These are phyloP conservation scores for Zygotorulaspora sp. DNA, from an alignment of 805 yeast species.

Conservation along the genomic window DNA sequence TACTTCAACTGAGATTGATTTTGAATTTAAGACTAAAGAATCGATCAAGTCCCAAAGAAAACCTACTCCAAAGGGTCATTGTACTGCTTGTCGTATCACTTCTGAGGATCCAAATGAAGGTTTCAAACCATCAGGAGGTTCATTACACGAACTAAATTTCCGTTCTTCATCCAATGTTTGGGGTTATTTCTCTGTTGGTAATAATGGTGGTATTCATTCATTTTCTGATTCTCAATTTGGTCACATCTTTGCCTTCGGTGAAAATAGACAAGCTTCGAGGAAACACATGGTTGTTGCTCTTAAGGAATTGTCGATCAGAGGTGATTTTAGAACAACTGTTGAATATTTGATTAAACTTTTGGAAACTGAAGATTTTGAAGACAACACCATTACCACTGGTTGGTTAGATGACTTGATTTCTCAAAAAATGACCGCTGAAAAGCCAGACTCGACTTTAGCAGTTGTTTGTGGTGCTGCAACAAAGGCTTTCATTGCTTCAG, in stretches of 20 bases:
- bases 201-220: constrained; percentile 94
- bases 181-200: constrained; percentile 98
- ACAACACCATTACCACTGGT: constrained; percentile 95
- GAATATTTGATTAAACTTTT: constrained; percentile 92
- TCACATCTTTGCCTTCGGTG: constrained; percentile 98
- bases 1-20: constrained; percentile 83
- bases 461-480: constrained; percentile 97
- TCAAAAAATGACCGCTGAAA: constrained; percentile 90
- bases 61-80: constrained; percentile 96
- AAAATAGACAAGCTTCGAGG: constrained; percentile 95
- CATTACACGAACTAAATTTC: constrained; percentile 91
- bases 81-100: constrained; percentile 98
- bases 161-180: constrained; percentile 96
- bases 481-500: constrained; percentile 81
- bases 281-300: constrained; percentile 98
- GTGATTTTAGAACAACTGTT: constrained; percentile 97
- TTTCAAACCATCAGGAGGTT: constrained; percentile 97
- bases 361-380: constrained; percentile 95
- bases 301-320: constrained; percentile 93
- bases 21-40: constrained; percentile 71
- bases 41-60: constrained; percentile 77
- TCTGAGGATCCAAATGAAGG: constrained; percentile 99
- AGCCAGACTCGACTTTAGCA: constrained; percentile 89
- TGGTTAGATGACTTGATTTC: constrained; percentile 97
- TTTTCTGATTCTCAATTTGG: constrained; percentile 99